Percentiles rank a stretch among this genome's conserved stretches.
Conservation (phyloP, 2,329 filamentous ascomycete species). For the Pyrenophora teres region DNA sequence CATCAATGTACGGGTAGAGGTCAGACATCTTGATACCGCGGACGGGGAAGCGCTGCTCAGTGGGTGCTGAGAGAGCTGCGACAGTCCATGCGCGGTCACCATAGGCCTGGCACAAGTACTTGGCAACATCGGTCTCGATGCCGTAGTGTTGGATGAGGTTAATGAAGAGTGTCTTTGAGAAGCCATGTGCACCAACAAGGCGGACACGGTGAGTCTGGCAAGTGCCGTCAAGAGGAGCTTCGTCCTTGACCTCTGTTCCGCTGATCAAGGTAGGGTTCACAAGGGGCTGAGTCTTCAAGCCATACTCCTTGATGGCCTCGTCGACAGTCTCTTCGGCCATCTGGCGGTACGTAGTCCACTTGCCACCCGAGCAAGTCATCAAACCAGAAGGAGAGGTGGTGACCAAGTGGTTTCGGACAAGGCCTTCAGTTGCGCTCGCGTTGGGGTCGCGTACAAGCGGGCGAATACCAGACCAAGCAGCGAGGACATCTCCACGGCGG, state of each 20-base stretch:
- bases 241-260: conserved; percentile 74
- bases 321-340: conserved; percentile 92
- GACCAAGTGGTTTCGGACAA: conserved; percentile 85
- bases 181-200: conserved; percentile 82
- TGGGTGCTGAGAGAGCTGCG: conserved; percentile 76
- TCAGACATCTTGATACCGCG: conserved; percentile 78
- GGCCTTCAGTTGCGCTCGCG: conserved; percentile 81
- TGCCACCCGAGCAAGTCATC: conserved; percentile 83
- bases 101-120: conserved; percentile 85
- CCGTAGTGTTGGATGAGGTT: conserved; percentile 93
- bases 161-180: conserved; percentile 90
- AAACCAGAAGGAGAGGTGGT: conserved; percentile 79
- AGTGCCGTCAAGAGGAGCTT: conserved; percentile 69
- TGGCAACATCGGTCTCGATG: conserved; percentile 87
- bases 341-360: conserved; percentile 92
- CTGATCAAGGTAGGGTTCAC: conserved; percentile 68
- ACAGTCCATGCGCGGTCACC: conserved; percentile 93
- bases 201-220: conserved; percentile 86
- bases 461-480: conserved; percentile 86
- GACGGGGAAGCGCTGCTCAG: conserved; percentile 78
- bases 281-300: conserved; percentile 62
- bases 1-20: conserved; percentile 89
- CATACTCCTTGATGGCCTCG: conserved; percentile 72
- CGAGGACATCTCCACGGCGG: conserved; percentile 82
- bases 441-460: conserved; percentile 86